phyloP scores from a whole-genome alignment of 1,284 basidiomycete species.

The Peniophora sp. region DNA sequence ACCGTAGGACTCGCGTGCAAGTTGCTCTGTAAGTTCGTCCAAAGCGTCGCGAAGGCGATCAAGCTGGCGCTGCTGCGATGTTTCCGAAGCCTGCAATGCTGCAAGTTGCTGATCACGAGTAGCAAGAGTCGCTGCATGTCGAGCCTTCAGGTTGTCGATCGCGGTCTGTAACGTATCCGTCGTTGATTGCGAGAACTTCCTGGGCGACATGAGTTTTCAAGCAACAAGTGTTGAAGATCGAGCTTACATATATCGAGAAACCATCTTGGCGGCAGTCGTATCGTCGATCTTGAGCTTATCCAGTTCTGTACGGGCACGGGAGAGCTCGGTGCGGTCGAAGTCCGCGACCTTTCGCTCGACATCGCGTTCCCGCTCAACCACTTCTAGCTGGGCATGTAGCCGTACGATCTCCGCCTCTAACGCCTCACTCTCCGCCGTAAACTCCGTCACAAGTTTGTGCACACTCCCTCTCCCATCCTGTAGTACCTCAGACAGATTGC shows the following conservation, averaged over 20 bases:
- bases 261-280: constrained; percentile 73
- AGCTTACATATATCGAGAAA: constrained; percentile 77
- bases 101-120: constrained; percentile 42
- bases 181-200: constrained; percentile 82
- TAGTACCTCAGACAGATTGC: constrained; percentile 31
- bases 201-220: constrained; percentile 18
- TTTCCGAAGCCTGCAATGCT: constrained; percentile 35
- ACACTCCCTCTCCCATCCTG: constrained; percentile 40
- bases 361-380: constrained; percentile 32
- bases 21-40: constrained; percentile 68
- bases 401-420: constrained; percentile 38
- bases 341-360: constrained; percentile 37
- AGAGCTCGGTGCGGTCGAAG: constrained; percentile 36
- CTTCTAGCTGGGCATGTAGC: constrained; percentile 37
- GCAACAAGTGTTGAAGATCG: not conserved
- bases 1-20: constrained; percentile 69
- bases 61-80: constrained; percentile 34
- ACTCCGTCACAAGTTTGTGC: constrained; percentile 42
- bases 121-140: constrained; percentile 56
- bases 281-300: constrained; percentile 64
- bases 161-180: constrained; percentile 64
- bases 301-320: constrained; percentile 44
- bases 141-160: constrained; percentile 48
- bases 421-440: constrained; percentile 36
- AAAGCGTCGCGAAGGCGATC: constrained; percentile 52